phyloP scores from a whole-genome alignment of 176 grass and related monocot genomes.

The Avena insularis region DNA sequence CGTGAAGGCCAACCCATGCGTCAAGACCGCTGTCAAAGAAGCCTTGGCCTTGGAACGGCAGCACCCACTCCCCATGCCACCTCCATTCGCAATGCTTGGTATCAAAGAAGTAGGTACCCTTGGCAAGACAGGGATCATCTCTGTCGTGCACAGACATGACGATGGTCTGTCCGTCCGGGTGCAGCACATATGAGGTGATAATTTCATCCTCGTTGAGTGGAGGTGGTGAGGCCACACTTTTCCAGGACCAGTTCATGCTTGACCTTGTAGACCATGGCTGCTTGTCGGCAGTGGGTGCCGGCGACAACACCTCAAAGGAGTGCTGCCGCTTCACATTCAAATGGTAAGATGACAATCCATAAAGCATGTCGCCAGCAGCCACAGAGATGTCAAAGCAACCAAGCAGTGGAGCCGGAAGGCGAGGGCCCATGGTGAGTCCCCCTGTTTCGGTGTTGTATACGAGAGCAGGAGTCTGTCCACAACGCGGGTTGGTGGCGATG shows the following conservation, averaged over 20 bases:
- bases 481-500: not conserved
- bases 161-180: conserved; percentile 1
- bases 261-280: not conserved
- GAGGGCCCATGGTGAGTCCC: conserved; percentile 3
- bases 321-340: not conserved
- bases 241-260: not conserved
- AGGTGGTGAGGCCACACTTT: not conserved
- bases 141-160: not conserved
- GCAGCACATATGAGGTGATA: not conserved
- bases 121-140: not conserved
- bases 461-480: not conserved
- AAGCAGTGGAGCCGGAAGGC: not conserved
- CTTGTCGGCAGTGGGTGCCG: not conserved
- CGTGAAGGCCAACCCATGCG: not conserved
- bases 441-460: conserved; percentile 15
- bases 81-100: not conserved
- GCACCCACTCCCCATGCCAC: not conserved
- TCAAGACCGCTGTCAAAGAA: not conserved
- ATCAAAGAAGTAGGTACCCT: not conserved
- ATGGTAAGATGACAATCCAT: not conserved
- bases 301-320: not conserved
- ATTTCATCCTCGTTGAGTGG: not conserved
- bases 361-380: not conserved
- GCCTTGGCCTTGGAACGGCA: conserved; percentile 1
- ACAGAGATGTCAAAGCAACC: not conserved